Conservation (phyloP, 2,329 filamentous ascomycete species). For the Verticillium klebahnii region DNA sequence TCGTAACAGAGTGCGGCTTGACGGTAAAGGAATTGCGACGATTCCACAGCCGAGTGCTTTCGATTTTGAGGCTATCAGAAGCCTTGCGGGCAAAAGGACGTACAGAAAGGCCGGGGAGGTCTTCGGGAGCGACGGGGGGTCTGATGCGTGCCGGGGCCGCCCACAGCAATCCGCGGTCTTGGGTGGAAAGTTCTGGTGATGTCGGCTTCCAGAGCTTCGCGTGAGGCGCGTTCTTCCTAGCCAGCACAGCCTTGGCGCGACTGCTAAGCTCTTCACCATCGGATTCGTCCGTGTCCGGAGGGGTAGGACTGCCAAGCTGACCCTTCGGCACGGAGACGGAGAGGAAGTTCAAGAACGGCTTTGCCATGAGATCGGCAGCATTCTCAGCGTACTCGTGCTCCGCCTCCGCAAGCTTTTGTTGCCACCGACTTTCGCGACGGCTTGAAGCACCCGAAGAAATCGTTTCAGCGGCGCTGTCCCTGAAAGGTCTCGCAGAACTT, state of each 20-base stretch:
- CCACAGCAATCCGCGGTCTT: neutral
- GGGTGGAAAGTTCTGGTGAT: conserved; percentile 1
- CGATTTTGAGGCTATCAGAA: conserved; percentile 25
- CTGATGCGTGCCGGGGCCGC: neutral
- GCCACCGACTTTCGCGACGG: conserved; percentile 33
- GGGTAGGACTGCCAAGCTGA: conserved; percentile 47
- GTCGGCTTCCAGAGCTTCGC: conserved; percentile 6
- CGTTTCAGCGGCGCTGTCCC: conserved; percentile 20
- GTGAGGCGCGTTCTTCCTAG: conserved; percentile 3
- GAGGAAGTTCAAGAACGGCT: conserved; percentile 33
- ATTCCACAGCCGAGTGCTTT: conserved; percentile 33
- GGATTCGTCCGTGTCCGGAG: conserved; percentile 48
- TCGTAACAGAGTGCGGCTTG: conserved; percentile 10
- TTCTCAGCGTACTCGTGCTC: conserved; percentile 40
- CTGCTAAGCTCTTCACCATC: conserved; percentile 27
- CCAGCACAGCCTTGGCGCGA: neutral
- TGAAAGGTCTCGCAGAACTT: conserved; percentile 20
- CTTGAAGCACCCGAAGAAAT: conserved; percentile 26
- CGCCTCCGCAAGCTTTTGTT: conserved; percentile 39
- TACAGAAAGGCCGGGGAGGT: conserved; percentile 24
- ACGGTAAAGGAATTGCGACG: conserved; percentile 14
- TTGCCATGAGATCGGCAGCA: conserved; percentile 29
- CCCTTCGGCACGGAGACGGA: conserved; percentile 20
- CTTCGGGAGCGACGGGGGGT: neutral
- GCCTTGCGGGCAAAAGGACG: conserved; percentile 31